phyloP scores from a whole-genome alignment of 192 early-diverging fungal genomes.

The Umbelopsis ramanniana region DNA sequence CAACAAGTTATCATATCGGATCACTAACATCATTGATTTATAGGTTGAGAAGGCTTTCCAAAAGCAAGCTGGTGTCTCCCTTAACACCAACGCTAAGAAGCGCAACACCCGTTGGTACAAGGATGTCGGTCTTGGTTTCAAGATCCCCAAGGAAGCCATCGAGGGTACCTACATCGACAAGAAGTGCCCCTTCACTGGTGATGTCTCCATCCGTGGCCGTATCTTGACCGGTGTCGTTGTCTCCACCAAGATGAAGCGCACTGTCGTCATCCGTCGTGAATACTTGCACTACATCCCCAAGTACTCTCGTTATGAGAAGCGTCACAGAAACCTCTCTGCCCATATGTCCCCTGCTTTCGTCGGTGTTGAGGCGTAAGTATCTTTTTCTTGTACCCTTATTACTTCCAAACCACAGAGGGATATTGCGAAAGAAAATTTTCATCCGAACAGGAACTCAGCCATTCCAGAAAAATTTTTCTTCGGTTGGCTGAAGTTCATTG shows the following conservation, averaged over 20 bases:
- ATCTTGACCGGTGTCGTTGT: constrained; percentile 92
- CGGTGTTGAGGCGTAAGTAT: constrained; percentile 45
- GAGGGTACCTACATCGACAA: constrained; percentile 99
- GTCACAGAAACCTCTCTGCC: constrained; percentile 99
- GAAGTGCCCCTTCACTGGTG: constrained; percentile 99
- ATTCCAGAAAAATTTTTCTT: neutral
- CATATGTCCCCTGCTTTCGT: constrained; percentile 95
- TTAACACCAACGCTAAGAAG: constrained; percentile 83
- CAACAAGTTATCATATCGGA: neutral
- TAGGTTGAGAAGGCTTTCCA: constrained; percentile 97
- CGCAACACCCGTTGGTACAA: constrained; percentile 94
- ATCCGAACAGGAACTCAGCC: neutral
- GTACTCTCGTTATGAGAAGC: constrained; percentile 99
- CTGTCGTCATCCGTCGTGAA: constrained; percentile 97
- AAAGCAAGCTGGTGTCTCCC: constrained; percentile 95
- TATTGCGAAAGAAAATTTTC: constrained; percentile 4
- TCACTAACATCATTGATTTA: neutral
- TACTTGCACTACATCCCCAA: constrained; percentile 99
- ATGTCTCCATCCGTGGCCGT: constrained; percentile 95
- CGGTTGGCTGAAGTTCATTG: neutral
- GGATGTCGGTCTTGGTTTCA: constrained; percentile 98
- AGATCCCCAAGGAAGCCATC: constrained; percentile 98
- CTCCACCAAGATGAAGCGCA: constrained; percentile 99
- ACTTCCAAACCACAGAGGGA: constrained; percentile 16
- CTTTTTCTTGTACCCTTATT: constrained; percentile 14